phyloP scores from a whole-genome alignment of 176 grass and related monocot genomes.

The Oryza glumipatula region DNA sequence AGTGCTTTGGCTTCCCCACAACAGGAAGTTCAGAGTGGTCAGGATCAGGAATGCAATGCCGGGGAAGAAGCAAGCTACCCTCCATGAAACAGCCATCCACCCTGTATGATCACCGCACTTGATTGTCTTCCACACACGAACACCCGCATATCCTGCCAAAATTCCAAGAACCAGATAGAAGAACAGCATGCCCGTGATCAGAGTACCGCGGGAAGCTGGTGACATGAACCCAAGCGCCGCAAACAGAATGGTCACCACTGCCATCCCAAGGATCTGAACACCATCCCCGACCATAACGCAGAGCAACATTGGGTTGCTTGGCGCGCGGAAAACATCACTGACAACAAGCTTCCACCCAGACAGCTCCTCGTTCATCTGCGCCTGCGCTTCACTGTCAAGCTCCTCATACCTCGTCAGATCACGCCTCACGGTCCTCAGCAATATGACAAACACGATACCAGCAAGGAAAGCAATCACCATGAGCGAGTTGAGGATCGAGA shows the following conservation, averaged over 20 bases:
- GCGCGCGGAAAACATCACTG: slow-evolving; percentile 72
- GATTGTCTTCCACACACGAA: slow-evolving; percentile 78
- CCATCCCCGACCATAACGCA: slow-evolving; percentile 81
- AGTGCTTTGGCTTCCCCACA: slow-evolving; percentile 85
- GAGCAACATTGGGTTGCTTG: slow-evolving; percentile 71
- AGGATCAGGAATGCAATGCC: slow-evolving; percentile 86
- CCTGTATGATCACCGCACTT: slow-evolving; percentile 73
- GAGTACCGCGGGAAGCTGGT: slow-evolving; percentile 66
- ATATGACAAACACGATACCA: slow-evolving; percentile 74
- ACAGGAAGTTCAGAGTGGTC: slow-evolving; percentile 77
- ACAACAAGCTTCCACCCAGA: slow-evolving; percentile 89
- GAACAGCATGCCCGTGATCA: slow-evolving; percentile 83
- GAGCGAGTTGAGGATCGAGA: slow-evolving; percentile 87
- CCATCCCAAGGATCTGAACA: slow-evolving; percentile 85
- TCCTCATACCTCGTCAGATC: slow-evolving; percentile 79
- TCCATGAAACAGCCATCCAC: slow-evolving; percentile 65
- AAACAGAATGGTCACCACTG: slow-evolving; percentile 75
- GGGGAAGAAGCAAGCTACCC: slow-evolving; percentile 76
- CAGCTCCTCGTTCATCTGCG: slow-evolving; percentile 83
- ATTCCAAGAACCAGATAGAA: slow-evolving; percentile 81
- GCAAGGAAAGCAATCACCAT: slow-evolving; percentile 86
- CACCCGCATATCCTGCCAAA: slow-evolving; percentile 58
- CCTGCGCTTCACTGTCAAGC: slow-evolving; percentile 75
- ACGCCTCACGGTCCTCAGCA: slow-evolving; percentile 70
- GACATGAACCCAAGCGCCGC: slow-evolving; percentile 84